Conservation (phyloP, 2,329 filamentous ascomycete species). For the Geoglossum cookeanum region DNA sequence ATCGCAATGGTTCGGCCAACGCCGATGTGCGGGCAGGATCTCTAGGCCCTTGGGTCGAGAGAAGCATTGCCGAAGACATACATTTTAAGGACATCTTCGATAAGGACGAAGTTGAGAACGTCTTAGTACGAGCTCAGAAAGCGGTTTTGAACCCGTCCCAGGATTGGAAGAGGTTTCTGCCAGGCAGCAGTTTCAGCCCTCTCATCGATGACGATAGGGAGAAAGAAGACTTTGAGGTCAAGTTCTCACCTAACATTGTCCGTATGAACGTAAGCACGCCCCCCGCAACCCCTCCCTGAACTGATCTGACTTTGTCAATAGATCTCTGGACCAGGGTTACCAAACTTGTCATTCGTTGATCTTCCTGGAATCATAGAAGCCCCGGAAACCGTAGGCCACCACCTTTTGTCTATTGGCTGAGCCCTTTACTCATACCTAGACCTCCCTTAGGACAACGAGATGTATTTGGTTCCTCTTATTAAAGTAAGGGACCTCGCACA, state of each 20-base stretch:
- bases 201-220: conserved; percentile 18
- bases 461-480: neutral
- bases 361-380: conserved; percentile 63
- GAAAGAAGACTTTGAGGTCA: conserved; percentile 29
- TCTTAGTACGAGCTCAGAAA: conserved; percentile 55
- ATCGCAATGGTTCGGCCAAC: conserved; percentile 21
- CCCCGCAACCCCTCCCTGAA: neutral
- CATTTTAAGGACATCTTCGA: conserved; percentile 45
- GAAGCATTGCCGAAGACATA: conserved; percentile 19
- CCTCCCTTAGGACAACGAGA: conserved; percentile 32
- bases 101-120: conserved; percentile 43
- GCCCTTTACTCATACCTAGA: neutral
- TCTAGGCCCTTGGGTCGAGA: neutral
- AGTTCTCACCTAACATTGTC: conserved; percentile 70
- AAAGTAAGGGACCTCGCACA: neutral
- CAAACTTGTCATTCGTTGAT: conserved; percentile 67
- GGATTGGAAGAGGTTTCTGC: conserved; percentile 34
- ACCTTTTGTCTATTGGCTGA: neutral
- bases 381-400: conserved; percentile 2
- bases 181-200: conserved; percentile 25
- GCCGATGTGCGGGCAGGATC: conserved; percentile 20
- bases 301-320: neutral
- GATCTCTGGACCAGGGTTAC: conserved; percentile 51
- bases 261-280: conserved; percentile 35
- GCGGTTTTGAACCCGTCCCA: conserved; percentile 52